These are phyloP conservation scores for Scheffersomyces illinoinensis DNA, from an alignment of 1,139 yeast genomes.

Conservation along the genomic window DNA sequence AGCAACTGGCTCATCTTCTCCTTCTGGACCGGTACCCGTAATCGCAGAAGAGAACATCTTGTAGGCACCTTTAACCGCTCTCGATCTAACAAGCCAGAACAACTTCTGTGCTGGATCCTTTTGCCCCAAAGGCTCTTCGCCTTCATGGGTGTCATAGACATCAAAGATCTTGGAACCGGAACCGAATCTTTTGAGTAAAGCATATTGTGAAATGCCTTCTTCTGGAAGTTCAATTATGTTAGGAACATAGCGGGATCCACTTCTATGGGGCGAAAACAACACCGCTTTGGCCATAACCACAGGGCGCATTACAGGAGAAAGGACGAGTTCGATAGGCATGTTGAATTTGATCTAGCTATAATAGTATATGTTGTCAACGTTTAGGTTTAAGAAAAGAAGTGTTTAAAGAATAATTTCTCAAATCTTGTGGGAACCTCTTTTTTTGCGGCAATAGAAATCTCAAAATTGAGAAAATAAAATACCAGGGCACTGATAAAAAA, in stretches of 20 bases:
- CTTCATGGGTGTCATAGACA: constrained; percentile 49
- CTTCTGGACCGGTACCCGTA: constrained; percentile 41
- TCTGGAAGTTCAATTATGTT: constrained; percentile 45
- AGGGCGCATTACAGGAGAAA: constrained; percentile 62
- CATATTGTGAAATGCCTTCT: constrained; percentile 38
- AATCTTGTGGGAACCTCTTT: not conserved
- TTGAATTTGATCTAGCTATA: constrained; percentile 1
- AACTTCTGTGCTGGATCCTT: constrained; percentile 39
- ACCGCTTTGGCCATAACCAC: constrained; percentile 55
- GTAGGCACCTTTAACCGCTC: constrained; percentile 67
- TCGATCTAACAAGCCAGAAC: constrained; percentile 56
- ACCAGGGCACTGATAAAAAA: too few species aligned
- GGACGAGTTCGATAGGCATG: constrained; percentile 61
- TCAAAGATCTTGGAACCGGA: constrained; percentile 57
- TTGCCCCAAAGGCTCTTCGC: constrained; percentile 35
- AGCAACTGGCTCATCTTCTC: constrained; percentile 58
- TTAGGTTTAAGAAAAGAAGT: not conserved
- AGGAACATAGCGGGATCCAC: constrained; percentile 58
- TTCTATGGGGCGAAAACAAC: constrained; percentile 58
- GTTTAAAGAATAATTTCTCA: not conserved
- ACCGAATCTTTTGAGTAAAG: constrained; percentile 55
- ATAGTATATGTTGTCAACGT: not conserved
- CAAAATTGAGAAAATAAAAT: not conserved
- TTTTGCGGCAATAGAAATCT: not conserved
- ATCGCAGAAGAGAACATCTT: constrained; percentile 50